A percentile compares a stretch with the other conserved stretches of the same genome.
These are phyloP conservation scores for Amoebophrya sp. DNA, from an alignment of 169 alveolate species.

Conservation along the genomic window DNA sequence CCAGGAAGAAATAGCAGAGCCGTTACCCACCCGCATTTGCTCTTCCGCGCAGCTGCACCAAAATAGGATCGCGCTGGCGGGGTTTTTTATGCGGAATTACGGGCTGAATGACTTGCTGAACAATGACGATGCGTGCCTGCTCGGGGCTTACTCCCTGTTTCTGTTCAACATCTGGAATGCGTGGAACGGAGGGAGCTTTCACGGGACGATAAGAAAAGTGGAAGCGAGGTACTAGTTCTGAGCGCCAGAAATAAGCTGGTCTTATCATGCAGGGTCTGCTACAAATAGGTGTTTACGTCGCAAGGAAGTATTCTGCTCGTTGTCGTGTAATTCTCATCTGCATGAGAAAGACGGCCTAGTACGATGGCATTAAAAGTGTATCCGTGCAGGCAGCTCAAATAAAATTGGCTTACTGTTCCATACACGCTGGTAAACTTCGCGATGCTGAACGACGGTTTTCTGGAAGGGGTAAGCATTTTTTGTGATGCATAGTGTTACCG, in stretches of 20 bases:
- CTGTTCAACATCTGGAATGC: not conserved
- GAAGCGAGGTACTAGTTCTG: too few species aligned
- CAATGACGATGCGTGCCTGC: not conserved
- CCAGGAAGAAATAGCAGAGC: not conserved
- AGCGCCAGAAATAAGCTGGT: too few species aligned
- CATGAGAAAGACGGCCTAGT: too few species aligned
- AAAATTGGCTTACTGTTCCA: too few species aligned
- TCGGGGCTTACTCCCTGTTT: not conserved
- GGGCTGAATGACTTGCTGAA: not conserved
- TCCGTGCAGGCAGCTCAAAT: too few species aligned
- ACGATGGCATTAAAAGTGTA: too few species aligned
- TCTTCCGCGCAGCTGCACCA: not conserved
- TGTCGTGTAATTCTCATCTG: too few species aligned
- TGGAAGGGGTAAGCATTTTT: not conserved
- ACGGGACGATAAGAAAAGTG: too few species aligned
- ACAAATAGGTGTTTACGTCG: too few species aligned
- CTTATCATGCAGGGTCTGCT: too few species aligned
- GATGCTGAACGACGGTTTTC: not conserved
- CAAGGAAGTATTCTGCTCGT: too few species aligned
- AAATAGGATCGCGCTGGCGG: not conserved
- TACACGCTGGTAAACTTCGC: not conserved
- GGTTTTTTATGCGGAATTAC: not conserved
- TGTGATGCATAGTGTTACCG: too few species aligned
- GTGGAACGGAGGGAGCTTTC: conserved; percentile 4
- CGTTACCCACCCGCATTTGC: not conserved